Percentiles rank a stretch among this genome's conserved stretches.
phyloP scores from a whole-genome alignment of 23 red algal species.

The Gracilaria gracilis region DNA sequence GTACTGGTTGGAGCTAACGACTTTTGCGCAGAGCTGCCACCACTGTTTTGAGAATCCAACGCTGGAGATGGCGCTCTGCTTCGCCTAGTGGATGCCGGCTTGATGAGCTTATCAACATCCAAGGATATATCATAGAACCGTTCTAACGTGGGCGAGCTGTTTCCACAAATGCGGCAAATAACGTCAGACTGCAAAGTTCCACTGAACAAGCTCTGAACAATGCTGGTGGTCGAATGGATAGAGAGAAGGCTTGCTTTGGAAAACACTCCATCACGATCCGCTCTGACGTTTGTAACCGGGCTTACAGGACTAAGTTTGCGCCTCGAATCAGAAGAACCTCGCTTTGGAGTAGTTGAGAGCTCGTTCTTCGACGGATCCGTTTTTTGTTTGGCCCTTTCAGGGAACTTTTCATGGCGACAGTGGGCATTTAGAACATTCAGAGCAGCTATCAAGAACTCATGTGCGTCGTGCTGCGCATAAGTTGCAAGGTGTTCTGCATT shows the following conservation, averaged over 20 bases:
- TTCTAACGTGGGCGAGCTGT: constrained; percentile 80
- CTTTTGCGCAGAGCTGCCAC: constrained; percentile 3
- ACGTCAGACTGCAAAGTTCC: constrained; percentile 89
- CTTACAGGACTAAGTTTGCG: constrained; percentile 38
- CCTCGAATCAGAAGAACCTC: constrained; percentile 12
- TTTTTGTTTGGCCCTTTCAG: constrained; percentile 12
- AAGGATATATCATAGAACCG: constrained; percentile 91
- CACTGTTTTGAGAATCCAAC: constrained; percentile 25
- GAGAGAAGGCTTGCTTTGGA: constrained; percentile 28
- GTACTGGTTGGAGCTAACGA: neutral
- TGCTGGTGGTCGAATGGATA: constrained; percentile 36
- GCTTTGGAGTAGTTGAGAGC: neutral
- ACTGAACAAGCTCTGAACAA: constrained; percentile 79
- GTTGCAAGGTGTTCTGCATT: constrained; percentile 82
- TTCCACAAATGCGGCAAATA: constrained; percentile 77
- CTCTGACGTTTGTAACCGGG: constrained; percentile 47
- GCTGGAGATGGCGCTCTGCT: constrained; percentile 52
- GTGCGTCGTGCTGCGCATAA: constrained; percentile 95
- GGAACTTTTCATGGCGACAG: constrained; percentile 48
- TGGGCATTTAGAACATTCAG: constrained; percentile 83
- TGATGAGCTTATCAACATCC: constrained; percentile 81
- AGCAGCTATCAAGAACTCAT: constrained; percentile 87
- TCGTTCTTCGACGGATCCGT: constrained; percentile 35
- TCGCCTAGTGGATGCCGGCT: constrained; percentile 55
- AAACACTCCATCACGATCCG: constrained; percentile 24